Evolutionary conservation across 1,139 yeast species (phyloP), one percentile per base, ranked within the genome.

Genomic region (Dujonia santamariae): DNA sequence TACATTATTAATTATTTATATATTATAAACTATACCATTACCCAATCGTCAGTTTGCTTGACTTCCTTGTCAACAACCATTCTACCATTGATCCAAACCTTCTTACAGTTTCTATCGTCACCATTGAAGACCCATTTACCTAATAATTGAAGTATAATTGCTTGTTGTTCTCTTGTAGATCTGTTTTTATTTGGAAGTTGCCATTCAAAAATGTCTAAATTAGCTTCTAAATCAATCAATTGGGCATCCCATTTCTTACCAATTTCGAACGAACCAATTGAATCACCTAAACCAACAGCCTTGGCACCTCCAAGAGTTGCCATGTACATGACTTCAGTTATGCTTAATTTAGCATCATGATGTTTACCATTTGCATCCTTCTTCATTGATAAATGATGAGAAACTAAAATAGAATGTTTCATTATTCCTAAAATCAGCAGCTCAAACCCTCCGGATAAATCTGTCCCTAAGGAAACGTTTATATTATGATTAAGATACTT

Each of bases 51-150:
- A 11, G 26, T 30, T 7, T 8, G 14, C 13, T 21, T 16, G 5
- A 11, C 29, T 4, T 29, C 26, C 19, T 75, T 77, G 40, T 69
- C 63, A 7, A 75, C 61, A 11, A 81, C 83, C 30, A 61, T 48
- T 42, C 74, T 62, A 4, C 98, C 98, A 48, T 79, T 77, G 24
- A 90, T 90, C 86, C 87, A 92, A 11, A 92, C 97, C 37, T 67
- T 68, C 11, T 63, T 52, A 28, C 94, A 80, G 54, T 92, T 92
- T 51, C 98, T 72, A 56, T 92, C 96, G 58, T 92, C 98, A 22
- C 97, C 98, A 40, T 80, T 76, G 54, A 87, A 92, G n/a, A 90
- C 65, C 98, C 98, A 92, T 54, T 87, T 88, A 36, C 86, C 86
- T 5, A 90, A 58, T 35, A 85, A 53, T 53, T 83, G 76, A n/a